Evolutionary conservation across 2,329 filamentous ascomycete species (phyloP), one percentile per base, ranked within the genome.

Genomic region (Didymella pomorum): DNA sequence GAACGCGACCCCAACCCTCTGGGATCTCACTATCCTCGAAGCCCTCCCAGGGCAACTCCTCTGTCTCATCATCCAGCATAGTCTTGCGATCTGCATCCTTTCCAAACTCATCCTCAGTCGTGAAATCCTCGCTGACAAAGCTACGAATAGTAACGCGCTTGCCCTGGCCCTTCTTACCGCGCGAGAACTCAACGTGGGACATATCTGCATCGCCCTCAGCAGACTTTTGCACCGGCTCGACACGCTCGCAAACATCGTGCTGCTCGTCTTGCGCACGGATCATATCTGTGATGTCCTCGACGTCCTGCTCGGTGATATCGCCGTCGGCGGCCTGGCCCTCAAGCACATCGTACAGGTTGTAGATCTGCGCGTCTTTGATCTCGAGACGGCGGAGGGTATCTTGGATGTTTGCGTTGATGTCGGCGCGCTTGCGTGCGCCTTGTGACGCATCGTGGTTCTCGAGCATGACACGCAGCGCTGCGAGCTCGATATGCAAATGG

Each of bases 281-380:
- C 56, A 77, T 78, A 61, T 75, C 70, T 14, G 80, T 73, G 8
- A 79, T 75, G 21, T 81, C 95, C 49, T 81, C 79, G 16, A 80
- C 69, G 43, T 78, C 73, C 26, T 77, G 67, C 52, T 78, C 77
- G 0, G 66, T 75, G 46, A 77, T 65, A 1, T 87, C 87, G 2
- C 83, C 31, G 82, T 81, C 78, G 90, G 91, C 48, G 7, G 52
- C 52, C 73, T 93, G 90, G 6, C 89, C 91, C 76, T 94, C 91
- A 0, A 95, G 81, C 1, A 95, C 91, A 73, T 96, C 92, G 67
- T 93, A 91, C 14, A 96, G 81, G 41, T 86, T 85, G 77, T 96
- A 96, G 41, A 96, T 88, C 75, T 93, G 90, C 61, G 91, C 89
- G 25, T 87, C 87, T 77, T 93, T 92, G 69, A 84, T 83, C 69